Evolutionary conservation across 228 moss, liverwort and hornwort species (phyloP).

Genomic region (Sphagnum fallax): DNA sequence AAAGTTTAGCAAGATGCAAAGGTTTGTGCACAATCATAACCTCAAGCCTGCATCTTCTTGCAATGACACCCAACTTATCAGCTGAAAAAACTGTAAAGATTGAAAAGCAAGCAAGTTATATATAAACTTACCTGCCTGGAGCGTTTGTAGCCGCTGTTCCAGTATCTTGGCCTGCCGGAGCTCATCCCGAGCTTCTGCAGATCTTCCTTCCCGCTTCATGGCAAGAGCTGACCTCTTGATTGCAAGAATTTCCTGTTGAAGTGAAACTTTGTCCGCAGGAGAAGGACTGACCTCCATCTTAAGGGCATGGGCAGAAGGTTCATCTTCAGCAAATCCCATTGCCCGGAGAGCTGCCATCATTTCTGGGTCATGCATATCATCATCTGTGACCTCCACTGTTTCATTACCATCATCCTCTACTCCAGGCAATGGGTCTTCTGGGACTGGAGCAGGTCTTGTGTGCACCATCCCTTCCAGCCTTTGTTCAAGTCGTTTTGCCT

Average conservation of each 20-base stretch:
- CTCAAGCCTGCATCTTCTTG: no score
- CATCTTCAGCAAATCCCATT: constrained; percentile 87
- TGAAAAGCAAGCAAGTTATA: no score
- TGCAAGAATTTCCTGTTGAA: constrained; percentile 81
- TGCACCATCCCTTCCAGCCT: constrained; percentile 47
- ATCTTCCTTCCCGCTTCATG: constrained; percentile 79
- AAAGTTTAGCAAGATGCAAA: neutral
- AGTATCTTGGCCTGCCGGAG: constrained; percentile 59
- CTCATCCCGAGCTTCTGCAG: constrained; percentile 62
- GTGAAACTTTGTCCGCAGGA: constrained; percentile 47
- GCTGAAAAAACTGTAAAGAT: no score
- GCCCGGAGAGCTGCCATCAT: constrained; percentile 88
- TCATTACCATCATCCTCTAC: constrained; percentile 48
- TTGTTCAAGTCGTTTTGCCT: constrained; percentile 74
- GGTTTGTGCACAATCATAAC: neutral
- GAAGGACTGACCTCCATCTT: constrained; percentile 36
- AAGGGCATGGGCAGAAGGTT: constrained; percentile 22
- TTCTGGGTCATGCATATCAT: constrained; percentile 90
- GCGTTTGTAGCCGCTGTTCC: constrained; percentile 74
- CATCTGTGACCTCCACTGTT: constrained; percentile 75
- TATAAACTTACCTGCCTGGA: constrained; percentile 55
- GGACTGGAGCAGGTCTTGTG: constrained; percentile 11
- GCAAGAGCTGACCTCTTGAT: constrained; percentile 73
- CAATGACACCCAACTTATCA: no score
- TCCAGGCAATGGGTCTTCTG: constrained; percentile 10